phyloP scores from a whole-genome alignment of 2,329 filamentous ascomycete species.

The Exophiala sp. region DNA sequence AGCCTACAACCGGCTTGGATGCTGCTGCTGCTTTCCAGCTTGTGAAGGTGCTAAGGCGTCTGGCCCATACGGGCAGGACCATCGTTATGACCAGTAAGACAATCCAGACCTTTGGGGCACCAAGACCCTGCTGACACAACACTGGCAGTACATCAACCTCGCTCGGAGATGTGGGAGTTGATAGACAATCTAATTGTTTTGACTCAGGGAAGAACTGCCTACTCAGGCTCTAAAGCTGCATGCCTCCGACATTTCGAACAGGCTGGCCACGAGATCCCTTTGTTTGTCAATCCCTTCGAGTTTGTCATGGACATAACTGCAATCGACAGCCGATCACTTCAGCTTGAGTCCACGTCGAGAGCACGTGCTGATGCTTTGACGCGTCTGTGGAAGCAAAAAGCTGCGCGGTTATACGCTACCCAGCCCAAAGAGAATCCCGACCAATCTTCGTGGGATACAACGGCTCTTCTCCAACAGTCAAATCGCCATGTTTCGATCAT shows the following conservation, averaged over 20 bases:
- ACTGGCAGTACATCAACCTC: slow-evolving; percentile 63
- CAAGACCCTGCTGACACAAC: slow-evolving; percentile 63
- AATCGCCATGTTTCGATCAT: background rate
- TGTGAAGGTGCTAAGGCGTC: slow-evolving; percentile 63
- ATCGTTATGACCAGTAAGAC: slow-evolving; percentile 50
- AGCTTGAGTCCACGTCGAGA: slow-evolving; percentile 59
- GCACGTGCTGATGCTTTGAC: slow-evolving; percentile 61
- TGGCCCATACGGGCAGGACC: slow-evolving; percentile 64
- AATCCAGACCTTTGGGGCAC: slow-evolving; percentile 59
- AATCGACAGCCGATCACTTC: slow-evolving; percentile 65
- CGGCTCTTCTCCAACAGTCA: background rate
- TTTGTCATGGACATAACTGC: slow-evolving; percentile 71
- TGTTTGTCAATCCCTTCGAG: slow-evolving; percentile 74
- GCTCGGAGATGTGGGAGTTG: slow-evolving; percentile 76
- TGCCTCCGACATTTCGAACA: slow-evolving; percentile 63
- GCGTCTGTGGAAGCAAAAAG: slow-evolving; percentile 50
- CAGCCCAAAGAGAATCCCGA: slow-evolving; percentile 53
- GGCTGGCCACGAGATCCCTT: slow-evolving; percentile 59
- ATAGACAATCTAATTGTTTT: slow-evolving; percentile 70
- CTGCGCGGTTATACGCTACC: slow-evolving; percentile 60
- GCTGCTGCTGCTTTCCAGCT: slow-evolving; percentile 73
- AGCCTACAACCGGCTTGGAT: slow-evolving; percentile 79
- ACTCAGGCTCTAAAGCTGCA: slow-evolving; percentile 57
- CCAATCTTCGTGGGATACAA: background rate
- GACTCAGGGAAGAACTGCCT: slow-evolving; percentile 64